phyloP scores from a whole-genome alignment of 2,329 filamentous ascomycete species.

The Fusarium subtropicale region DNA sequence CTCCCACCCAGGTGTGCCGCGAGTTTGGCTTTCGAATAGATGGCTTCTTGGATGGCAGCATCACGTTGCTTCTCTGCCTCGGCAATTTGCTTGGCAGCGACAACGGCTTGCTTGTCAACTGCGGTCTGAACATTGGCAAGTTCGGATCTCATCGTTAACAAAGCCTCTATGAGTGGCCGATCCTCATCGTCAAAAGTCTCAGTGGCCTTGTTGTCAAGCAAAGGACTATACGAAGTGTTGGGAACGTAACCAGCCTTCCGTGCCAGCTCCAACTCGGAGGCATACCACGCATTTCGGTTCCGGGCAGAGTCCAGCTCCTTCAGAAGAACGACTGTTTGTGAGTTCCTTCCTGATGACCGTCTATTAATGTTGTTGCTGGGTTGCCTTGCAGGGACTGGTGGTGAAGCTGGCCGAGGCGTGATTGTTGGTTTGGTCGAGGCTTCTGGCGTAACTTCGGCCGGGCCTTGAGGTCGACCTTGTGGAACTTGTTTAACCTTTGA shows the following conservation, averaged over 20 bases:
- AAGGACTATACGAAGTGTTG: constrained; percentile 75
- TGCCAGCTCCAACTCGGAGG: constrained; percentile 91
- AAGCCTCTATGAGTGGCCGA: constrained; percentile 88
- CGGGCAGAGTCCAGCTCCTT: constrained; percentile 89
- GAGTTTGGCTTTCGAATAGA: constrained; percentile 93
- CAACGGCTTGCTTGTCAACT: constrained; percentile 86
- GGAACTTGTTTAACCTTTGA: constrained; percentile 51
- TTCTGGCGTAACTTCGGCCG: constrained; percentile 76
- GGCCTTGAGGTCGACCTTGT: constrained; percentile 67
- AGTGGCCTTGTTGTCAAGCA: constrained; percentile 78
- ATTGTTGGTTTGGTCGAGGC: constrained; percentile 55
- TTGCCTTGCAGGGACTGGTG: constrained; percentile 68
- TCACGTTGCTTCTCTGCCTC: constrained; percentile 96
- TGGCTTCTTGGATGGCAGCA: constrained; percentile 91
- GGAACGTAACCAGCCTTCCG: constrained; percentile 88
- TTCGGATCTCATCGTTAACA: constrained; percentile 91
- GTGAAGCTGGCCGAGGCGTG: constrained; percentile 63
- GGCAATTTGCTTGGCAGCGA: constrained; percentile 89
- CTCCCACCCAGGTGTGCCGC: constrained; percentile 79
- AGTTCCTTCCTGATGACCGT: constrained; percentile 69
- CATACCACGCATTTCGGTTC: constrained; percentile 95
- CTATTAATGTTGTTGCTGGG: constrained; percentile 68
- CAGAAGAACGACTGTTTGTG: constrained; percentile 78
- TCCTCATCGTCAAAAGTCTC: constrained; percentile 93
- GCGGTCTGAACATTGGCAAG: constrained; percentile 89